Evolutionary conservation across 768 basidiomycete species (phyloP).

Genomic region (Nidula microcarpa): DNA sequence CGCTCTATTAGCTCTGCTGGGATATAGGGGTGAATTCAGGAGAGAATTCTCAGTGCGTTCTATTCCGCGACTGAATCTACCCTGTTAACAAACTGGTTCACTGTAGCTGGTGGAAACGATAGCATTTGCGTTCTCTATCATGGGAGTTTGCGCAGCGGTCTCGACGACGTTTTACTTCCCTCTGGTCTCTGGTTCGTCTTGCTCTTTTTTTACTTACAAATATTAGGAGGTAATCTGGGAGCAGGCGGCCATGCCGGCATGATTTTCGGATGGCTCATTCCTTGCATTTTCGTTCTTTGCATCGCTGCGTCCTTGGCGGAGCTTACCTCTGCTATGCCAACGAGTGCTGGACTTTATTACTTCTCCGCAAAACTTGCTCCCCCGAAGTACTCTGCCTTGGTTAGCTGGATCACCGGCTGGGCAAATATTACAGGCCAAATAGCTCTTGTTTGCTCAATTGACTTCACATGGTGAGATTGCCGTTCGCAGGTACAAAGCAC

Average conservation of each 20-base stretch:
- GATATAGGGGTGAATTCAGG: conserved; percentile 56
- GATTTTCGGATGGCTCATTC: conserved; percentile 64
- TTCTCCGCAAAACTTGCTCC: conserved; percentile 76
- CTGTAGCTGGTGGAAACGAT: conserved; percentile 46
- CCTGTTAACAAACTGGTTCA: not conserved
- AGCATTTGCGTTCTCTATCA: conserved; percentile 56
- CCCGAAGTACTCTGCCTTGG: conserved; percentile 53
- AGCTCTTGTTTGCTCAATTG: conserved; percentile 50
- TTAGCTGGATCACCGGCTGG: conserved; percentile 58
- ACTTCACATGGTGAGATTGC: conserved; percentile 41
- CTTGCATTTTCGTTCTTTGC: conserved; percentile 53
- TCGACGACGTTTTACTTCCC: conserved; percentile 51
- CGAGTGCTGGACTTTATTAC: conserved; percentile 77
- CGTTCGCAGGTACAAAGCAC: no score
- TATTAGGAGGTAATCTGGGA: not conserved
- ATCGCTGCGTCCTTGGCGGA: conserved; percentile 56
- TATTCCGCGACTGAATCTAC: not conserved
- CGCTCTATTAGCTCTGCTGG: conserved; percentile 34
- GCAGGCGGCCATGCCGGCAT: conserved; percentile 63
- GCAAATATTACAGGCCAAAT: conserved; percentile 52
- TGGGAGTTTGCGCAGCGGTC: conserved; percentile 57
- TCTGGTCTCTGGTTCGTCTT: conserved; percentile 41
- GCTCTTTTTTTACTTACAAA: not conserved
- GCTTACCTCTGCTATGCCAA: conserved; percentile 63
- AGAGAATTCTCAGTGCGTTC: conserved; percentile 54